phyloP scores from a whole-genome alignment of 306 rosid genomes.

The Rosa multiflora region DNA sequence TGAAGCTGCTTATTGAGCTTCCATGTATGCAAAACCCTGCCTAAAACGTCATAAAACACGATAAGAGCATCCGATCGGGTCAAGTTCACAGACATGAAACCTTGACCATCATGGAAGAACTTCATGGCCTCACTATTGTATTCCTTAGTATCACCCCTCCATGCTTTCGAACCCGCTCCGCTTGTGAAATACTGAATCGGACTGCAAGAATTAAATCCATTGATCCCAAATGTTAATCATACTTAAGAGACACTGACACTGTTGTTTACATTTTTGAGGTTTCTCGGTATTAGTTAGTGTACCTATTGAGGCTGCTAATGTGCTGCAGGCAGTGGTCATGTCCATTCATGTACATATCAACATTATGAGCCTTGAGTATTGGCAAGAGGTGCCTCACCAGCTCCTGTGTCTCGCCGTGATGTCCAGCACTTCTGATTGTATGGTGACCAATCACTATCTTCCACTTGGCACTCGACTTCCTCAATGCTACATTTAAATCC shows the following conservation, averaged over 20 bases:
- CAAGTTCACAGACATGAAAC: conserved; percentile 68
- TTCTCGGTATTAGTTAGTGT: neutral
- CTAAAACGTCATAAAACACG: conserved; percentile 56
- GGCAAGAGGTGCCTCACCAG: conserved; percentile 62
- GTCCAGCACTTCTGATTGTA: conserved; percentile 62
- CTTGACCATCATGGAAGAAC: conserved; percentile 86
- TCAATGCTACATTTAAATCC: conserved; percentile 41
- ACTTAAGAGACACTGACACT: neutral
- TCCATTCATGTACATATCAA: conserved; percentile 80
- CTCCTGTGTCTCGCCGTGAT: conserved; percentile 69
- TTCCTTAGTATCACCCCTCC: conserved; percentile 55
- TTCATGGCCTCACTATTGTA: conserved; percentile 38
- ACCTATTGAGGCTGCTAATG: conserved; percentile 60
- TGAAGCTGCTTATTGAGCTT: conserved; percentile 35
- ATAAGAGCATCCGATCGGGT: conserved; percentile 33
- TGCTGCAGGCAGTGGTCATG: conserved; percentile 89
- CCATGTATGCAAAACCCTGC: conserved; percentile 53
- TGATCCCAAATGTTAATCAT: neutral
- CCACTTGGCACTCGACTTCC: conserved; percentile 71
- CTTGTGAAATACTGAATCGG: conserved; percentile 70
- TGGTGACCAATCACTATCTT: conserved; percentile 88
- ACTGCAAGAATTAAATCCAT: conserved; percentile 31
- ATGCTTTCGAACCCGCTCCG: conserved; percentile 89
- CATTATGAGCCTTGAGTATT: conserved; percentile 64
- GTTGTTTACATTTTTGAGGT: neutral